Evolutionary conservation across 202 grass and related monocot species (phyloP).

Genomic region (Carex arenaria): DNA sequence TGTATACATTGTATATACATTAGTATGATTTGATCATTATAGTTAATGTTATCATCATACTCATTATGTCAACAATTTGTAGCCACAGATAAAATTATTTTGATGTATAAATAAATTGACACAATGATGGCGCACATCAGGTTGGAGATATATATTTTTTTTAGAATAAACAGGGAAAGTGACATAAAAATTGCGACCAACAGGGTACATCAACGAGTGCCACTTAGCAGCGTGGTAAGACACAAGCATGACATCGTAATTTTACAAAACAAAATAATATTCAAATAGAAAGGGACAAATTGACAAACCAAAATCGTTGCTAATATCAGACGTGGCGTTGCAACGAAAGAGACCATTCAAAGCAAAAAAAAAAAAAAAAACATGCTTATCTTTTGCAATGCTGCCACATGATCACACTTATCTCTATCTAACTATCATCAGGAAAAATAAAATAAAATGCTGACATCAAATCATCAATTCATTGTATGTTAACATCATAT

Average conservation of each 20-base stretch:
- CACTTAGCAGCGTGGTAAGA: not conserved
- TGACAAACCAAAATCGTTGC: not conserved
- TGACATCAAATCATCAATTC: constrained; percentile 6
- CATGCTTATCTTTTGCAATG: not conserved
- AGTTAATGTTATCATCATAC: no score
- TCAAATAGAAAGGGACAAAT: not conserved
- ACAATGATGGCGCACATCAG: no score
- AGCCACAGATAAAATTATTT: no score
- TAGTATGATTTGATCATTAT: no score
- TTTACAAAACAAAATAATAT: not conserved
- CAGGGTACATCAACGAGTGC: not conserved
- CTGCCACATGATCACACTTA: constrained; percentile 1
- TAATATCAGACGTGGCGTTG: not conserved
- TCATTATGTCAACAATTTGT: no score
- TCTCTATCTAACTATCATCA: not conserved
- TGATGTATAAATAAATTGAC: no score
- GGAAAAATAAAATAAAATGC: not conserved
- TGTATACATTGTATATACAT: no score
- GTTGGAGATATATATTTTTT: not conserved
- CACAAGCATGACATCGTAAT: not conserved
- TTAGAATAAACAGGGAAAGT: not conserved
- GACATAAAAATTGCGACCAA: not conserved
- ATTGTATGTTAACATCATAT: not conserved
- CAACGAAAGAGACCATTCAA: not conserved
- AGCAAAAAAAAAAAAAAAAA: not conserved